Base-by-base conservation (phyloP, 768 basidiomycete species). In the Trichaptum fuscoviolaceum region DNA sequence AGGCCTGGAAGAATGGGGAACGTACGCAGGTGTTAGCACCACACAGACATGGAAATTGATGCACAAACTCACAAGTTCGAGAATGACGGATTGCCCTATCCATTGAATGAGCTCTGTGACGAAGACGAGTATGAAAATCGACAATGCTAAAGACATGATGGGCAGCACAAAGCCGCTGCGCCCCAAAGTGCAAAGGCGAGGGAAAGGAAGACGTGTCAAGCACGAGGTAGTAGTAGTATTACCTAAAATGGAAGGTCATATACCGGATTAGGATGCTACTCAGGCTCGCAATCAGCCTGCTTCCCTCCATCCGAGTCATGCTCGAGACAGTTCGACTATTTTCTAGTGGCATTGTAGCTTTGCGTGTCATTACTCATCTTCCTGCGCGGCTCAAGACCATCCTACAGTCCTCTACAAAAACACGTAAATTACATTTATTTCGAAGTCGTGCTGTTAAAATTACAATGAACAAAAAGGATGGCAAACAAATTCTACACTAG, bases 31-130 rank as follows among this genome's bases (percentile, higher is more conserved):
- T 58, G 23, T 59, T 52, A 23, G 58, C 58, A 35, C 35, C 30
- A 30, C 2, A 30, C 30, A 62, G 60, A 65, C 36, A 65, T 66
- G 61, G 66, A 66, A 23, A 65, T 23, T 62, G 59, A 7, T 35
- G 64, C 24, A 63, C 58, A 34, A 65, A 85, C 92, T 69, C 71
- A 96, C 95, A 66, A 89, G 74, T 64, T 94, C 91, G 65, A 91
- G 82, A 24, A 98, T 82, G 25, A 94, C 93, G 23, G 89, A 84
- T 74, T 94, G 85, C 59, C 95, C 95, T 63, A 96, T 84, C 95
- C 94, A 96, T 62, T 89, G 85, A 68, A 96, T 84, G 71, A 94
- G 81, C 75, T 96, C 90, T 2, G 92, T 91, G 64, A 93, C 69
- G 71, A 96, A 87, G 35, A 93, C 92, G 64, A 95, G 83, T 20